These are phyloP conservation scores for Starmerella floris DNA, from an alignment of 805 yeast genomes.

Conservation along the genomic window DNA sequence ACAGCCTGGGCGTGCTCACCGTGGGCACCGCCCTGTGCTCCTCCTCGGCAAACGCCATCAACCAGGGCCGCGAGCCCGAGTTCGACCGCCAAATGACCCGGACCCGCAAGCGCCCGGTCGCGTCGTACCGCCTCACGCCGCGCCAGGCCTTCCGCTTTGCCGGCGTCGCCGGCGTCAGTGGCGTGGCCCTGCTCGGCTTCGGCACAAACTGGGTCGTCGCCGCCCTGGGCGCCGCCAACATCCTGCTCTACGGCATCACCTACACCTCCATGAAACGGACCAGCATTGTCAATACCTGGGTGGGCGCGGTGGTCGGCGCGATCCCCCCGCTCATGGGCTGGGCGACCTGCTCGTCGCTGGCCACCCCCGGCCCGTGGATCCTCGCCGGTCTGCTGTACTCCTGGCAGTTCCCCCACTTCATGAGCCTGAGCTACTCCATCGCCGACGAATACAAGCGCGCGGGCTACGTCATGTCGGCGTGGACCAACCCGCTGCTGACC, in stretches of 20 bases:
- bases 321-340: conserved; percentile 99
- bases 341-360: conserved; percentile 62
- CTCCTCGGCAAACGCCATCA: conserved; percentile 91
- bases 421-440: conserved; percentile 76
- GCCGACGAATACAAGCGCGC: conserved; percentile 80
- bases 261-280: conserved; percentile 82
- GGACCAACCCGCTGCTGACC: conserved; percentile 77
- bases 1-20: conserved; percentile 58
- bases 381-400: conserved; percentile 80
- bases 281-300: conserved; percentile 88
- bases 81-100: conserved; percentile 79
- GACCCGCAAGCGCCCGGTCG: conserved; percentile 82
- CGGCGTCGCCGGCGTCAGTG: conserved; percentile 53
- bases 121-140: conserved; percentile 63
- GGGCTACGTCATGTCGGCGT: conserved; percentile 96
- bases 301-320: conserved; percentile 97
- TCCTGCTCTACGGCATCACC: conserved; percentile 72
- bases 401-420: conserved; percentile 98
- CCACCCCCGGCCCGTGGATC: conserved; percentile 91
- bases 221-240: conserved; percentile 62
- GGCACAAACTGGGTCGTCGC: conserved; percentile 88
- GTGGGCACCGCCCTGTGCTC: conserved; percentile 78
- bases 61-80: conserved; percentile 91
- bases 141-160: conserved; percentile 74
- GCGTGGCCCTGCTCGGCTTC: conserved; percentile 49